Evolutionary conservation across 257 asterid species (phyloP), one percentile per base, ranked within the genome.

Genomic region (Capsicum chinense): DNA sequence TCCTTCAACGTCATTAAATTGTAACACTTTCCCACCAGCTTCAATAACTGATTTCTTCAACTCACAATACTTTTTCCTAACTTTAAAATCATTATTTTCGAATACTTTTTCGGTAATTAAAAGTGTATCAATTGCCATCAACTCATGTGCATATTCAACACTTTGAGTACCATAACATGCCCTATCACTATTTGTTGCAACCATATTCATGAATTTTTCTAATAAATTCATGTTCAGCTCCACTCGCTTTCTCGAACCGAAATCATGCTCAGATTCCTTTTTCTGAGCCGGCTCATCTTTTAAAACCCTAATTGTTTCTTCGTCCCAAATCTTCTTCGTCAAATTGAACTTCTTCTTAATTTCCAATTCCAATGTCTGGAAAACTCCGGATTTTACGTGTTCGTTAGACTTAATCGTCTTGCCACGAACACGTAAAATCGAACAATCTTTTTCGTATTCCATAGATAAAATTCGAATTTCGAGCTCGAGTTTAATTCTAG

Each of bases 121-220:
- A 74, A 74, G 60, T 7, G 80, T 74, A 2, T 74, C 60, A 21
- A 74, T 21, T 14, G 81, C 62, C 7, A 50, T 56, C 62, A 74
- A 50, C 3, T 74, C 81, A 50, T 74, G 81, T 21, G 47, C 81
- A 50, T 50, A 74, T 50, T 74, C 81, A 16, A 50, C 62, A 21
- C 42, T 13, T 74, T 50, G 21, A 12, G 44, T 21, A 21, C 81
- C 81, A 50, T 74, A 74, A 47, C 80, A 74, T 14, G 37, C 21
- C 44, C 13, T 19, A 48, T 50, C 59, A 6, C 12, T 48, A 5
- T 48, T 74, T 3, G 37, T 73, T 19, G 21, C 0, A 0, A 48
- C 59, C 60, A 48, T 10, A 3, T 74, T 6, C 60, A 74, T 74
- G 35, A 74, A 74, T 11, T 48, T n/a, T 10, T 21, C 60, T 1